Base-by-base conservation (phyloP, 495 filamentous ascomycete genomes). In the Immersiella caudata region DNA sequence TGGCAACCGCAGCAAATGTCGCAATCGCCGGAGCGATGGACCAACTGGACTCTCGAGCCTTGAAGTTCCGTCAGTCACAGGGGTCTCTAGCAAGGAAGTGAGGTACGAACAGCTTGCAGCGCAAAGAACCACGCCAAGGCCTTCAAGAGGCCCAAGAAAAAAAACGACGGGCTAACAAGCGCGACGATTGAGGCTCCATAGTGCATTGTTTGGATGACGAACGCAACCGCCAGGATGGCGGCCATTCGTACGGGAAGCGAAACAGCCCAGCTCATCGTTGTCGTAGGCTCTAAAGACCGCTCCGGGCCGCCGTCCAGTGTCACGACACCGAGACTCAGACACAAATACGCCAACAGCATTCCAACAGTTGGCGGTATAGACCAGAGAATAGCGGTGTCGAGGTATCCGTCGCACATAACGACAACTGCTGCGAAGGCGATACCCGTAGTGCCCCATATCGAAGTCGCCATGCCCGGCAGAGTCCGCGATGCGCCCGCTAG, bases 1-100 rank as follows among this genome's bases (percentile, higher is more conserved):
- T 72, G 14, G 73, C 61, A 1, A 74, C 52, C 8, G 74, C 60
- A 50, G 71, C 64, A 40, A 78, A 76, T 0, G 76, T 74, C 18
- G 64, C 57, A n/a, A 74, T 71, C 2, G 58, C 29, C 0, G 76
- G 61, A 3, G 70, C 71, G 6, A 59, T 49, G 1, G 60, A 29
- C 76, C 76, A 79, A 18, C 73, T 70, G 12, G 8, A 20, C 18
- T 49, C n/a, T 25, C 22, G 59, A 11, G 59, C 33, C 59, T 62
- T 12, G 52, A n/a, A 22, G 20, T 20, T 26, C 5, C 3, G 21
- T 52, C 49, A 52, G 49, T 52, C 16, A 5, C 21, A 3, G 2
- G 20, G 7, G 5, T 55, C 5, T 46, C 52, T 4, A n/a, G 9
- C 52, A 14, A 22, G 6, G 3, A 55, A 55, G 52, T 6, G 52